Base-by-base conservation (phyloP, 1,284 basidiomycete species). In the Rhodotorula sp. region DNA sequence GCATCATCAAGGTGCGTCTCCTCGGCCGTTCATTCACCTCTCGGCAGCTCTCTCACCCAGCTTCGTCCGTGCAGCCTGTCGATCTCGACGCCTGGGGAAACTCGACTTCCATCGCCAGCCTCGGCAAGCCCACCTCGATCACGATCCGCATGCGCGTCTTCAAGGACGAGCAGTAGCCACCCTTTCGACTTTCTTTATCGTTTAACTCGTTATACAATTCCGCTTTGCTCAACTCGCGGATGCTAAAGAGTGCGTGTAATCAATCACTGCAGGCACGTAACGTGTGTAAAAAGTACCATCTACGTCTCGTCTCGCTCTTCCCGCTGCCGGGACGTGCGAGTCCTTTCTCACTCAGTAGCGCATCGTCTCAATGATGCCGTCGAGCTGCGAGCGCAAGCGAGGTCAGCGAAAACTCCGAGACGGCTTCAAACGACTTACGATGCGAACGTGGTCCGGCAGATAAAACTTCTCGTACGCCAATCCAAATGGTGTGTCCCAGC, bases 381-480 rank as follows among this genome's bases (percentile, higher is more conserved):
- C 92, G 66, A 94, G 80, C 64, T 73, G 49, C 17, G 22, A 5
- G 34, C 39, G 39, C 39, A 8, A 15, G 20, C 20, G 22, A 22
- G 2, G 62, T 59, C 19, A 27, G 13, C 19, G 15, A 7, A 58
- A 7, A 19, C 15, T 5, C 19, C 15, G 2, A 17, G 27, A 27
- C 19, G 10, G 39, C 22, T 17, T 29, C 46, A n/a, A 24, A 11
- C 7, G 13, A 39, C 70, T 53, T 20, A 73, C 63, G 53, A 94
- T 84, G 60, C 92, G 85, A 68, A 95, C 84, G 6, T 89, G 84
- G 78, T 95, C 92, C 0, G 92, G 92, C 77, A 94, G 88, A 81
- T 90, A 88, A 80, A 95, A 94, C 79, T 91, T 93, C 82, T 95
- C 92, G 77, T 87, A 94, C 60, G 89, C 88, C 74, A 95, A 82